phyloP scores from a whole-genome alignment of 2,329 filamentous ascomycete genomes.

The Bipolaris victoriae region DNA sequence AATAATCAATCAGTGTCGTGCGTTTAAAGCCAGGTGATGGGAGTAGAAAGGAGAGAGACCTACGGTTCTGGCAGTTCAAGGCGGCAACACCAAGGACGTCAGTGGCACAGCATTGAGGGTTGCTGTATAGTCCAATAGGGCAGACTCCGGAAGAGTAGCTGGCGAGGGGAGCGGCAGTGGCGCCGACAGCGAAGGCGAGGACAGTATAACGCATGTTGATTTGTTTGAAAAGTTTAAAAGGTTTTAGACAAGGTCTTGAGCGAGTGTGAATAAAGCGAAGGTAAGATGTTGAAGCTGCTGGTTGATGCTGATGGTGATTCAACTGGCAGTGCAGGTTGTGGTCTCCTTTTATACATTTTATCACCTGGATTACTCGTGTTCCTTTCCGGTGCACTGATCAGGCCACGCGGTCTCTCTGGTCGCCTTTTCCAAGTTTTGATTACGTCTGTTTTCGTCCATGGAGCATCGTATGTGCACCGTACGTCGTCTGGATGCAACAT shows the following conservation, averaged over 20 bases:
- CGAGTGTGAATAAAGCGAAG: background rate
- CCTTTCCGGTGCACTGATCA: background rate
- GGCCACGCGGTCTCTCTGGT: background rate
- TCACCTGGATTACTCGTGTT: background rate
- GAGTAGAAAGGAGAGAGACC: background rate
- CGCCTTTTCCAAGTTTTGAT: background rate
- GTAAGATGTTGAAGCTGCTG: background rate
- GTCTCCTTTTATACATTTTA: background rate
- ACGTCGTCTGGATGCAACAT: background rate
- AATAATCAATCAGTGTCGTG: background rate
- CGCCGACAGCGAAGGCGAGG: slow-evolving; percentile 7
- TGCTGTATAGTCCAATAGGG: slow-evolving; percentile 9
- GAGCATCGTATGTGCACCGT: background rate
- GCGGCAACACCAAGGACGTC: slow-evolving; percentile 10
- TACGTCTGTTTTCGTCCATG: background rate
- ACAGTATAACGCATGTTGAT: slow-evolving; percentile 16
- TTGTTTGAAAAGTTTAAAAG: background rate
- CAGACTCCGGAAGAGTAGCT: slow-evolving; percentile 4
- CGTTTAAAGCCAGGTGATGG: background rate
- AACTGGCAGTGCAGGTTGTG: background rate
- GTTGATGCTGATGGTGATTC: background rate
- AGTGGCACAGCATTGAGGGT: slow-evolving; percentile 19
- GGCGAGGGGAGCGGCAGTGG: slow-evolving; percentile 8
- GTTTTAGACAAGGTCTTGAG: background rate
- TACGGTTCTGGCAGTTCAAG: slow-evolving; percentile 15